phyloP scores from a whole-genome alignment of 1,139 yeast species.

The Saccharomyces uvarum region DNA sequence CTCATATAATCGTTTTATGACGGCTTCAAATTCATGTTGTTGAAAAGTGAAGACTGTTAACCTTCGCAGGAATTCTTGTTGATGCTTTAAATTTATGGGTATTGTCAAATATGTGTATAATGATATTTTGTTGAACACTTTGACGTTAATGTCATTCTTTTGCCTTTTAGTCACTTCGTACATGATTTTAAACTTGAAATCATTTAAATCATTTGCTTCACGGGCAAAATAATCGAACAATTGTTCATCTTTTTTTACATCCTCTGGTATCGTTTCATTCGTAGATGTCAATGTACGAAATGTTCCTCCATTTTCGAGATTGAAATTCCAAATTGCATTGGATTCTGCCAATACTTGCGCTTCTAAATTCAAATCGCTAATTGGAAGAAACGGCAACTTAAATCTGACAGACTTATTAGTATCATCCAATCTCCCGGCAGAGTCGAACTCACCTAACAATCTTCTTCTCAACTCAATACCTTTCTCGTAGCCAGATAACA shows the following conservation, averaged over 20 bases:
- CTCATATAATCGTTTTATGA: conserved; percentile 7
- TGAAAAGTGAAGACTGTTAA: conserved; percentile 25
- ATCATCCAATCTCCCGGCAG: conserved; percentile 20
- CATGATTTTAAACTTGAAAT: conserved; percentile 17
- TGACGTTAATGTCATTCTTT: conserved; percentile 13
- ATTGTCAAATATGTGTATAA: conserved; percentile 23
- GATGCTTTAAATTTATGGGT: conserved; percentile 22
- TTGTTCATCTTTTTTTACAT: conserved; percentile 4
- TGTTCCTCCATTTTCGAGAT: conserved; percentile 23
- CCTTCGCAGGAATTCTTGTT: conserved; percentile 23
- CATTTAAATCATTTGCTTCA: conserved; percentile 8
- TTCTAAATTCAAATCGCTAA: conserved; percentile 35
- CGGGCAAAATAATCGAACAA: conserved; percentile 2
- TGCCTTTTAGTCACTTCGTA: conserved; percentile 17
- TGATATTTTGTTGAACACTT: conserved; percentile 17
- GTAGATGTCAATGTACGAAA: conserved; percentile 2
- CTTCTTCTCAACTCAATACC: conserved; percentile 45
- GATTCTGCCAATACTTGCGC: conserved; percentile 62
- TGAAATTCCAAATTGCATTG: conserved; percentile 57
- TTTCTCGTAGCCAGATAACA: conserved; percentile 38
- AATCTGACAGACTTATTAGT: conserved; percentile 21
- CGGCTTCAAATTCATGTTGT: conserved; percentile 21
- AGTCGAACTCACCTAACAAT: conserved; percentile 36
- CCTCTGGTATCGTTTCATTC: conserved; percentile 3
- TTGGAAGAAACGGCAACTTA: conserved; percentile 64